Evolutionary conservation across 805 yeast species (phyloP).

Genomic region (Metschnikowia kunwiensis): DNA sequence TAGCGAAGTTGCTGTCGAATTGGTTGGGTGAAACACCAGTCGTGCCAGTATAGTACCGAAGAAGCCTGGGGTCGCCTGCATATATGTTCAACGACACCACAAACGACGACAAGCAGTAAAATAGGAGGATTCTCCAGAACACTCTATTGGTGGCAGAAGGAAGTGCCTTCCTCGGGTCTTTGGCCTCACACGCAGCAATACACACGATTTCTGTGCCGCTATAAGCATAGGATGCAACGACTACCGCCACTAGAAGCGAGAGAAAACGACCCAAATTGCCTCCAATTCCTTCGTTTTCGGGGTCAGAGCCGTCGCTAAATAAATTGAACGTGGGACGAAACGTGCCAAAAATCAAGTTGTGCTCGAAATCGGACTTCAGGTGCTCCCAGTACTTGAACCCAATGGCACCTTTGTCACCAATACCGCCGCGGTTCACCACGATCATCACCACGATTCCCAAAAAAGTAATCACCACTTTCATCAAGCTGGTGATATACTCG

Average conservation of each 20-base stretch:
- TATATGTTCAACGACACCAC: constrained; percentile 70
- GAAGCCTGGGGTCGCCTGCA: constrained; percentile 71
- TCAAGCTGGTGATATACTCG: constrained; percentile 58
- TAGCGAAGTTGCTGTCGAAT: constrained; percentile 26
- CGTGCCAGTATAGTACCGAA: constrained; percentile 48
- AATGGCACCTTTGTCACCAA: constrained; percentile 35
- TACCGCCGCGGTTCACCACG: constrained; percentile 58
- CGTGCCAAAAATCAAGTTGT: constrained; percentile 58
- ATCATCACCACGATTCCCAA: constrained; percentile 61
- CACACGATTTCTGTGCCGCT: constrained; percentile 82
- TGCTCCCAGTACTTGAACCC: constrained; percentile 73
- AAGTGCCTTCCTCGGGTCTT: constrained; percentile 70
- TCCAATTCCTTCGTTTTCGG: constrained; percentile 53
- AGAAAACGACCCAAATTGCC: constrained; percentile 61
- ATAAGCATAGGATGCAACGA: constrained; percentile 70
- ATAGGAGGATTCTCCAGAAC: constrained; percentile 63
- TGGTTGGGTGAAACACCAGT: constrained; percentile 27
- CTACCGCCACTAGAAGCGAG: constrained; percentile 56
- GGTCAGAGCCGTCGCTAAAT: constrained; percentile 52
- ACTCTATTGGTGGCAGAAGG: constrained; percentile 76
- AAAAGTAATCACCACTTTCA: constrained; percentile 53
- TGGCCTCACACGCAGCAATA: constrained; percentile 83
- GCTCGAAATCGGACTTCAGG: constrained; percentile 45
- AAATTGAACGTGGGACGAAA: constrained; percentile 72
- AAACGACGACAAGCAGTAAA: constrained; percentile 65